Conservation (phyloP, 768 basidiomycete species). For the Brasilioporus rufonigricans region DNA sequence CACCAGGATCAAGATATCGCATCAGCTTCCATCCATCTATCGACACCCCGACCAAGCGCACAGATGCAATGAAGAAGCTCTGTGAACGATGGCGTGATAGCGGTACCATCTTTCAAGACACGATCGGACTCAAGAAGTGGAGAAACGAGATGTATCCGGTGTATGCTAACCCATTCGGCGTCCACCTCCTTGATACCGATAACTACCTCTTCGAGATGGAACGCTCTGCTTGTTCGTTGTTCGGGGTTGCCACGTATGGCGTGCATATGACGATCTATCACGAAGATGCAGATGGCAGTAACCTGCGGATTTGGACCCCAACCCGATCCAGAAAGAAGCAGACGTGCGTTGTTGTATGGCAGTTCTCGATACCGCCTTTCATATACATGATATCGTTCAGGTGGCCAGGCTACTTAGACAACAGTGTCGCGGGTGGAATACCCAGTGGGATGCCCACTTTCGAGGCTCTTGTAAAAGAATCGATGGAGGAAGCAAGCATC, state of each 20-base stretch:
- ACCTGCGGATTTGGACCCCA: constrained; percentile 80
- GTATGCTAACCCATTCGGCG: constrained; percentile 67
- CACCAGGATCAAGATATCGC: constrained; percentile 19
- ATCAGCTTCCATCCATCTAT: constrained; percentile 53
- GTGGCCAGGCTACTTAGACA: constrained; percentile 87
- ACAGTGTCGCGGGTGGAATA: constrained; percentile 90
- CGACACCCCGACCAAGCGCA: constrained; percentile 58
- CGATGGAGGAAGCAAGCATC: constrained; percentile 90
- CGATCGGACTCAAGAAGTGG: constrained; percentile 81
- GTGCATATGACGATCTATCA: constrained; percentile 82
- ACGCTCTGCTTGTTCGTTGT: constrained; percentile 82
- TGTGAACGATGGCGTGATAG: constrained; percentile 76
- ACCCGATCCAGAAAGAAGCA: constrained; percentile 82
- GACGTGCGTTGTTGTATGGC: constrained; percentile 55
- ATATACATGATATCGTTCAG: constrained; percentile 32
- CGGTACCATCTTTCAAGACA: constrained; percentile 51
- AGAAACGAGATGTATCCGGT: constrained; percentile 80
- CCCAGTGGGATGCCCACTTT: constrained; percentile 71
- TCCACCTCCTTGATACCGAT: constrained; percentile 35
- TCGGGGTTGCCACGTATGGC: constrained; percentile 89
- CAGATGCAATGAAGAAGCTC: constrained; percentile 57
- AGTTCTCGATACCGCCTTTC: not conserved
- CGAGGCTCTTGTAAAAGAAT: constrained; percentile 84
- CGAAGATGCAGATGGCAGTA: constrained; percentile 34
- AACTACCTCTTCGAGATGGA: constrained; percentile 90